Conservation (phyloP, 73 alveolate species). For the Tetrahymena thermophila region DNA sequence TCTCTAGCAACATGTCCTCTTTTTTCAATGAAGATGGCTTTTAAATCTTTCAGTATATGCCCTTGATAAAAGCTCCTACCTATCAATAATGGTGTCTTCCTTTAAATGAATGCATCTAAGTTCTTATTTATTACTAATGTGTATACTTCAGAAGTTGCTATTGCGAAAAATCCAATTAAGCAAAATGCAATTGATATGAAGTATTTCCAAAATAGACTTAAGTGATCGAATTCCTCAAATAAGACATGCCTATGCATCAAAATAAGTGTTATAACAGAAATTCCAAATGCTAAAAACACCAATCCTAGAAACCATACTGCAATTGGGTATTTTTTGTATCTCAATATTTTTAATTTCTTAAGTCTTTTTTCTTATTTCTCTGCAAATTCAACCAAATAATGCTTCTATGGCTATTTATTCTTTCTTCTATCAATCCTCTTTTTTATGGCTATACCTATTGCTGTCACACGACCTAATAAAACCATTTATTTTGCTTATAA, state of each 20-base stretch:
- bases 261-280: background rate
- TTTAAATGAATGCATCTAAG: background rate
- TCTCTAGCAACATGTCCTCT: background rate
- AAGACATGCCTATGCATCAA: background rate
- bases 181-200: background rate
- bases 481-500: background rate
- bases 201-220: background rate
- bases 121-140: background rate
- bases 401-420: background rate
- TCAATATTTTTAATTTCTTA: background rate
- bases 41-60: background rate
- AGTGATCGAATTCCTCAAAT: background rate
- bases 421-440: background rate
- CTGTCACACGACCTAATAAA: background rate
- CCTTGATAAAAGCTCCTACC: background rate
- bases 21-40: background rate
- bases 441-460: background rate
- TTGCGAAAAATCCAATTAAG: background rate
- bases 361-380: background rate
- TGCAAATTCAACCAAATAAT: background rate
- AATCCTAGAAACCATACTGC: background rate
- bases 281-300: background rate
- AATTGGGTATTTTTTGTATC: background rate
- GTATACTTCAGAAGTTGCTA: background rate
- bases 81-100: background rate